Base-by-base conservation (phyloP, 2,329 filamentous ascomycete species). In the Penicillium sclerotigenum region DNA sequence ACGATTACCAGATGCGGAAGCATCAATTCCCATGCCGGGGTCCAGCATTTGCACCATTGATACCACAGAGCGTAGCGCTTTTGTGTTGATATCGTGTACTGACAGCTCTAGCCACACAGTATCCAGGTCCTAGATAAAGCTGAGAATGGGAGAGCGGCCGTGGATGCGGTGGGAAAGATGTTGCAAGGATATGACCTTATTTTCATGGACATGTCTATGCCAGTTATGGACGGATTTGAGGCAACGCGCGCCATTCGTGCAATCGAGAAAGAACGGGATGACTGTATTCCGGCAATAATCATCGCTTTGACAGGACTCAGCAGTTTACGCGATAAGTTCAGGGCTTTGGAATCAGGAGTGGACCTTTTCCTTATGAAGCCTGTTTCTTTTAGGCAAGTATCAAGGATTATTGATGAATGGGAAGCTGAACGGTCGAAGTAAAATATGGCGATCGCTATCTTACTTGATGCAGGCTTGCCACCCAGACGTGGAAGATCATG, bases 181-280 rank as follows among this genome's bases (percentile, higher is more conserved):
- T 29, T 57, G 33, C 60, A 66, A 24, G 68, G 70, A 11, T 75
- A 73, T 50, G 72, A 77, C 54, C 67, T 76, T 37, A 73, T 78
- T 53, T 76, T 79, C 54, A 78, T 78, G 75, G 74, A 79, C 49
- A 75, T 79, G 33, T 74, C 71, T 5, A 79, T 79, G 76, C 77
- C 77, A 0, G 67, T 77, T 5, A 77, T 79, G 74, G 71, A 78
- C 56, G 77, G 77, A 3, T 76, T 79, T 52, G 72, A 77, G 59
- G 73, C 77, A 1, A 77, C 77, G 3, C 71, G 75, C 5, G 69
- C 69, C 20, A 79, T 80, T 47, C 74, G 77, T 37, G 48, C 38
- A 8, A 43, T 61, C 4, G 60, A 63, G 34, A 54, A 46, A 42
- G 49, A 51, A 49, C 52, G 66, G 7, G 61, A 64, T 20, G 64